Percentiles rank a stretch among this genome's conserved stretches.
phyloP scores from a whole-genome alignment of 1,284 basidiomycete genomes.

The Golubevia sp. region DNA sequence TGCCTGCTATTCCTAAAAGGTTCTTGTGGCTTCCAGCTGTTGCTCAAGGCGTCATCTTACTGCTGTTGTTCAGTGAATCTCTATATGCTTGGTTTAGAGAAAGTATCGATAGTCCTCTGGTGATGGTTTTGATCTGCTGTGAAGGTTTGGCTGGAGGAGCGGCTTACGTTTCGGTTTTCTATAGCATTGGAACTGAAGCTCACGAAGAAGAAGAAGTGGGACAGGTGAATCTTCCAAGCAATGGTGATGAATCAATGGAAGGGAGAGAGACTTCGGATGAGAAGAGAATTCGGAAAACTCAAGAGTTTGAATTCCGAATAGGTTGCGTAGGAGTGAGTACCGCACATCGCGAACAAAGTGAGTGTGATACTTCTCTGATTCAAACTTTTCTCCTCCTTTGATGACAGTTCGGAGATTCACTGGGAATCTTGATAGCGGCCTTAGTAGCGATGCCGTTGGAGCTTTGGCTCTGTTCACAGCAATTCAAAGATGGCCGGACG shows the following conservation, averaged over 20 bases:
- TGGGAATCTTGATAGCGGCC: conserved; percentile 48
- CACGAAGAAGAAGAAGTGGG: conserved; percentile 4
- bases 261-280: conserved; percentile 7
- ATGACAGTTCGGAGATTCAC: conserved; percentile 42
- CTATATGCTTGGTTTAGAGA: conserved; percentile 48
- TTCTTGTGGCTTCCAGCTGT: conserved; percentile 77
- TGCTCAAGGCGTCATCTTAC: conserved; percentile 71
- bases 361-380: too few relatives aligned
- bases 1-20: conserved; percentile 77
- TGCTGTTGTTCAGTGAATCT: conserved; percentile 70
- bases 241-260: conserved; percentile 3
- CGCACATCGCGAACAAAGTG: too few relatives aligned
- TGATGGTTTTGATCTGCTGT: conserved; percentile 48
- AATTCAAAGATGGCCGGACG: conserved; percentile 31
- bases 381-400: background rate
- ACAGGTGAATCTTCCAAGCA: background rate
- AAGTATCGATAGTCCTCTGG: conserved; percentile 46
- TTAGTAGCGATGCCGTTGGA: conserved; percentile 55
- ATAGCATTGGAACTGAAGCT: conserved; percentile 36
- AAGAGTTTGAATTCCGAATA: conserved; percentile 57
- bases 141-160: conserved; percentile 50
- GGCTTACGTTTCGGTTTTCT: conserved; percentile 47
- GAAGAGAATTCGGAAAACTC: conserved; percentile 7
- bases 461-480: conserved; percentile 33
- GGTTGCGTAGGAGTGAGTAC: conserved; percentile 48